Percentiles rank a stretch among this genome's conserved stretches.
These are phyloP conservation scores for Eucalyptus leucophloia DNA, from an alignment of 345 rosid genomes.

Conservation along the genomic window DNA sequence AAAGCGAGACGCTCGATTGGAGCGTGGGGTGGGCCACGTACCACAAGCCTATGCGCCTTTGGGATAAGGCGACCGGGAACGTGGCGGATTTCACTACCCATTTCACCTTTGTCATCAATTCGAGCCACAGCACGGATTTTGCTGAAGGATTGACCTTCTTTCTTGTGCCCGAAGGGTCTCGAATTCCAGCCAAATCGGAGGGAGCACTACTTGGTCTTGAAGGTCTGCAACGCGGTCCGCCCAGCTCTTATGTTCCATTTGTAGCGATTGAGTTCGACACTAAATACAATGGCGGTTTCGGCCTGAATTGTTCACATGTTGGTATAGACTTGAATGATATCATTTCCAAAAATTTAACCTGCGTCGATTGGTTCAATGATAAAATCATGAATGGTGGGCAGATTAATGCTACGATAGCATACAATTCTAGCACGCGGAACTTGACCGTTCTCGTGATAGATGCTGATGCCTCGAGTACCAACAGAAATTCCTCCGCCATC, in stretches of 20 bases:
- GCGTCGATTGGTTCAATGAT: neutral
- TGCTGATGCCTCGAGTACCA: neutral
- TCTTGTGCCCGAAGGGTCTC: neutral
- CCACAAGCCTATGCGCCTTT: neutral
- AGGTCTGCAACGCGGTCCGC: rapidly evolving
- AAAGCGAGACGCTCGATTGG: neutral
- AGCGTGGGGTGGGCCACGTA: neutral
- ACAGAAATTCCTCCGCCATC: neutral
- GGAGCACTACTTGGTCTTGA: neutral
- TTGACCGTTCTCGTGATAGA: neutral
- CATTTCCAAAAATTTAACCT: rapidly evolving
- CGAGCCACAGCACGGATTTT: rapidly evolving
- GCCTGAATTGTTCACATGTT: rapidly evolving
- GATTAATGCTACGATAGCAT: neutral
- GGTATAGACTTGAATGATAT: neutral
- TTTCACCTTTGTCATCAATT: neutral
- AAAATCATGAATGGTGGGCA: neutral
- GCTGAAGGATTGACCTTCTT: conserved; percentile 5
- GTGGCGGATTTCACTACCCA: neutral
- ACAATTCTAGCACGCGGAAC: neutral
- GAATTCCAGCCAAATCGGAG: rapidly evolving
- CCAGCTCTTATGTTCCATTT: neutral
- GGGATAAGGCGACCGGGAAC: neutral
- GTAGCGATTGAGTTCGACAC: conserved; percentile 8
- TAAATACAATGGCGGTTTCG: rapidly evolving